A percentile compares a stretch with the other conserved stretches of the same genome.
These are phyloP conservation scores for Quercus cerris DNA, from an alignment of 306 rosid genomes.

Conservation along the genomic window DNA sequence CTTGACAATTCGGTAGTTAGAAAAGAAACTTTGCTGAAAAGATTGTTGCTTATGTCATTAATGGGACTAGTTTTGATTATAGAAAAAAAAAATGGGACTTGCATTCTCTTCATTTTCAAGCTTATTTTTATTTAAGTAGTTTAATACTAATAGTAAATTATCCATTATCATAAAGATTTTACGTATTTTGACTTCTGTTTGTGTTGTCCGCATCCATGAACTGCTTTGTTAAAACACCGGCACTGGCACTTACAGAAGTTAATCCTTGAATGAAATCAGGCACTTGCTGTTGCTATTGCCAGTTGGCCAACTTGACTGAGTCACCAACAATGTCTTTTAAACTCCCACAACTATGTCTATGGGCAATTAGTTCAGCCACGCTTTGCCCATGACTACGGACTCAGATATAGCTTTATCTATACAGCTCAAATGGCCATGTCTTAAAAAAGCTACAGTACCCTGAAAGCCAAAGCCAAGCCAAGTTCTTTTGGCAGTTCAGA, in stretches of 20 bases:
- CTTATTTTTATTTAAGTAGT: no score
- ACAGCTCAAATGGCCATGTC: background rate
- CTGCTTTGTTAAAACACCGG: background rate
- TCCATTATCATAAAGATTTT: no score
- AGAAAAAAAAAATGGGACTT: no score
- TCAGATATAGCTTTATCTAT: background rate
- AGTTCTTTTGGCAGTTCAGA: background rate
- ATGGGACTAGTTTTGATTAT: no score
- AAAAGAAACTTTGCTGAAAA: no score
- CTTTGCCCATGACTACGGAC: background rate
- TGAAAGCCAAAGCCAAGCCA: background rate
- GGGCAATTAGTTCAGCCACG: background rate
- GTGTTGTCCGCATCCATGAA: background rate
- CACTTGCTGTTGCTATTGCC: background rate
- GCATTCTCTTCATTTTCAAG: no score
- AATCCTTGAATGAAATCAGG: background rate
- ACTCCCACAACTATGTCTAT: background rate
- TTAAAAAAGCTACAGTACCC: background rate
- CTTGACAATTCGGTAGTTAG: no score
- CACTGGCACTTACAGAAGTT: background rate
- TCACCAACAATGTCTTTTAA: no score
- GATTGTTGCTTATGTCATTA: no score
- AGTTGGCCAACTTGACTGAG: background rate
- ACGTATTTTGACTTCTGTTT: no score
- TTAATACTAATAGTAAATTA: no score